Percentiles rank a stretch among this genome's conserved stretches.
These are phyloP conservation scores for Neofusicoccum cordaticola DNA, from an alignment of 2,329 filamentous ascomycete species.

Conservation along the genomic window DNA sequence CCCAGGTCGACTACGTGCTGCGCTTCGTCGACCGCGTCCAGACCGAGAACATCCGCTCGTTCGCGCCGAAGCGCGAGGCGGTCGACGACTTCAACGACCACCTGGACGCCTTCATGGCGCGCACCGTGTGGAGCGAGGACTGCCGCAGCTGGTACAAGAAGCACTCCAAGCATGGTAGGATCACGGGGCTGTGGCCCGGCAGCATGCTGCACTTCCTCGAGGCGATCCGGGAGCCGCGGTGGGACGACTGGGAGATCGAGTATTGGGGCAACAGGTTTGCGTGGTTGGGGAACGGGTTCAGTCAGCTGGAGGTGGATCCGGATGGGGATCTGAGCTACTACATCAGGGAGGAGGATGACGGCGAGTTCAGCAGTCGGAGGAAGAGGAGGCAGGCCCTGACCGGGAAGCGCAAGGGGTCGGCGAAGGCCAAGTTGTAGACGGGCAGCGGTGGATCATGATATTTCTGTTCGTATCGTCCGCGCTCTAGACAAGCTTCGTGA, in stretches of 20 bases:
- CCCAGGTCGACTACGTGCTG: conserved; percentile 42
- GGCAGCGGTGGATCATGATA: no score
- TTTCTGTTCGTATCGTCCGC: background rate
- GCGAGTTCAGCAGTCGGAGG: conserved; percentile 19
- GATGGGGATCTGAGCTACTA: conserved; percentile 38
- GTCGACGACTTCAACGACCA: conserved; percentile 52
- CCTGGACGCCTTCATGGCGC: conserved; percentile 38
- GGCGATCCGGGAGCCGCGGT: conserved; percentile 35
- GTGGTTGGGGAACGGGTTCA: conserved; percentile 47
- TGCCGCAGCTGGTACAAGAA: conserved; percentile 41
- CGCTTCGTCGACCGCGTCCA: conserved; percentile 50
- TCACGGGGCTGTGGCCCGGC: conserved; percentile 41
- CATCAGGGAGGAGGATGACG: conserved; percentile 33
- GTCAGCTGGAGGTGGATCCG: conserved; percentile 33
- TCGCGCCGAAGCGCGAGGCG: conserved; percentile 46
- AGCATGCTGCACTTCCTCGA: conserved; percentile 38
- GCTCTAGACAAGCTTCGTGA: background rate
- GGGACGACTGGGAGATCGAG: conserved; percentile 44
- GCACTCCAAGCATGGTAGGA: conserved; percentile 39
- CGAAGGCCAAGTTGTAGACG: background rate
- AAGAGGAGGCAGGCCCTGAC: background rate
- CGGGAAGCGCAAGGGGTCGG: background rate
- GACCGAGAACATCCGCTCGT: conserved; percentile 46
- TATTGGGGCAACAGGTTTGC: conserved; percentile 40
- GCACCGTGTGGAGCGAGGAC: conserved; percentile 33